phyloP scores from a whole-genome alignment of 345 rosid species.

The Linum lewisii region DNA sequence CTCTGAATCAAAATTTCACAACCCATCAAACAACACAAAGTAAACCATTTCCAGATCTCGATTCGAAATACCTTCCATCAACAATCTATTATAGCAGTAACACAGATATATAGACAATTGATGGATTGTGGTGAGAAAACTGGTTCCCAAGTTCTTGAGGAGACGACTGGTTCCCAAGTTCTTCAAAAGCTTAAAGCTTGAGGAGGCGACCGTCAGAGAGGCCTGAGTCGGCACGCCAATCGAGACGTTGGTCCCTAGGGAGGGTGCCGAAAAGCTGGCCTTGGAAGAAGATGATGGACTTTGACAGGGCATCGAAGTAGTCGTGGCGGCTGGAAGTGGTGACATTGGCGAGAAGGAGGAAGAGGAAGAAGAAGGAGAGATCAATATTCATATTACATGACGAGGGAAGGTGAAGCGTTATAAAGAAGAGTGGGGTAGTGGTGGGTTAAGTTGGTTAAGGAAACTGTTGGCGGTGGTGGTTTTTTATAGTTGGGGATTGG shows the following conservation, averaged over 20 bases:
- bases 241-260: constrained; percentile 56
- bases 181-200: no score
- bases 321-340: constrained; percentile 44
- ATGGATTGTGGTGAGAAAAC: no score
- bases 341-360: background rate
- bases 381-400: constrained; percentile 7
- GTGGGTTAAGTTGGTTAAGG: background rate
- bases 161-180: no score
- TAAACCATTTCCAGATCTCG: no score
- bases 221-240: constrained; percentile 71
- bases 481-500: background rate
- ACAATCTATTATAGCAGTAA: no score
- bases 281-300: constrained; percentile 87
- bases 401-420: no score
- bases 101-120: no score
- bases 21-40: background rate
- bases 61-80: no score
- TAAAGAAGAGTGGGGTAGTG: no score
- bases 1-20: background rate
- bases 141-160: no score
- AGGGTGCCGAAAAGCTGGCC: constrained; percentile 86
- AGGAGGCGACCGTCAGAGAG: constrained; percentile 62
- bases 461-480: background rate
- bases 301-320: constrained; percentile 68
- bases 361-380: background rate